A percentile compares a stretch with the other conserved stretches of the same genome.
Evolutionary conservation across 768 basidiomycete species (phyloP).

Genomic region (Mycena venus): DNA sequence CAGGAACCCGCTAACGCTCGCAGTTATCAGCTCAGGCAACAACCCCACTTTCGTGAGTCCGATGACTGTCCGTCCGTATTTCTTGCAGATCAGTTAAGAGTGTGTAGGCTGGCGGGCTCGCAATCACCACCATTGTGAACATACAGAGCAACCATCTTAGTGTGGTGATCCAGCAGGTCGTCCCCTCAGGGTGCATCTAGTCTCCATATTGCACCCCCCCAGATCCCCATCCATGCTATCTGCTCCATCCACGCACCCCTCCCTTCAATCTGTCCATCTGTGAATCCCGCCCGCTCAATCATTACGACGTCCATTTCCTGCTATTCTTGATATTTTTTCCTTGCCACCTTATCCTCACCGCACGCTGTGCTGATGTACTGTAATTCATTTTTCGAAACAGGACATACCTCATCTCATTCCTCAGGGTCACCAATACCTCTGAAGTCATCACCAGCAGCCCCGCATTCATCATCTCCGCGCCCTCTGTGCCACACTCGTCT

Average conservation of each 20-base stretch:
- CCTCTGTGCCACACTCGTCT: no score
- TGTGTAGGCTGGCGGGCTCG: neutral
- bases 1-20: conserved; percentile 14
- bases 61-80: no score
- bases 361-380: neutral
- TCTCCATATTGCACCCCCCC: neutral
- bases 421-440: neutral
- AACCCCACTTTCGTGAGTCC: conserved; percentile 6
- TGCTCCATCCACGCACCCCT: neutral
- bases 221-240: no score
- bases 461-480: neutral
- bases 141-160: neutral
- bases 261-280: neutral
- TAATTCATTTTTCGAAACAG: neutral
- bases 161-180: neutral
- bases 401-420: neutral
- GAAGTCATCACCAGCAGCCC: neutral
- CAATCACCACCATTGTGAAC: neutral
- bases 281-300: no score
- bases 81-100: no score
- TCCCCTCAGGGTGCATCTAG: neutral
- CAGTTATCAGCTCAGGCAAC: conserved; percentile 14
- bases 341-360: neutral
- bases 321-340: neutral
- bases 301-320: no score